Base-by-base conservation (phyloP, 1,139 yeast genomes). In the Yamadazyma friedrichii region DNA sequence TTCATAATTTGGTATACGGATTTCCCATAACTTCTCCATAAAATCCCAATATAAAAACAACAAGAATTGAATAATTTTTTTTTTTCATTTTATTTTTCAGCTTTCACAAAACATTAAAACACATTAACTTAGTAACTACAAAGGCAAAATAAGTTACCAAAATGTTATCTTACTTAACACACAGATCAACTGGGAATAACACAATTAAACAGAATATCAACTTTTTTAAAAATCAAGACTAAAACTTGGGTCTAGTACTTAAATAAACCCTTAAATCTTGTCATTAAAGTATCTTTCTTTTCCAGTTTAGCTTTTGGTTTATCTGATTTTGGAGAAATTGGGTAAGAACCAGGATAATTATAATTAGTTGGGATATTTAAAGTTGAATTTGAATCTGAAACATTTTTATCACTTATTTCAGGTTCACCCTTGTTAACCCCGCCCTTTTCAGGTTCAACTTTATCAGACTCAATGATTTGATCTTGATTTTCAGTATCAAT, bases 191-290 rank as follows among this genome's bases (percentile, higher is more conserved):
- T 10, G 36, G 37, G 16, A 17, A 34, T 24, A 12, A 31, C 15
- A 31, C 13, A 31, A 15, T 17, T 16, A 31, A 31, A 31, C 33
- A 31, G 24, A 20, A 20, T 20, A 20, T 20, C 24, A 15, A 15
- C 16, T 31, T 31, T 31, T 31, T 15, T 8, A 31, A 31, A 16
- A 15, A 31, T 11, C 15, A 16, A 15, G 13, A 29, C 29, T 28
- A 25, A 25, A 25, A 25, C 6, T 25, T 22, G 25, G 25, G 10
- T 12, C 15, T 36, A 42, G 35, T 33, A 40, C 22, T 31, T 61
- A 52, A 70, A 70, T 34, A 69, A 60, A 25, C 65, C 64, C 46
- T 55, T 62, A 48, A 70, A 62, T 41, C 61, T 58, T 17, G 69
- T 55, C 36, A 69, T 50, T 40, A 70, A 54, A 31, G 38, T 53